Conservation (phyloP, 306 rosid species). For the Vicia villosa region DNA sequence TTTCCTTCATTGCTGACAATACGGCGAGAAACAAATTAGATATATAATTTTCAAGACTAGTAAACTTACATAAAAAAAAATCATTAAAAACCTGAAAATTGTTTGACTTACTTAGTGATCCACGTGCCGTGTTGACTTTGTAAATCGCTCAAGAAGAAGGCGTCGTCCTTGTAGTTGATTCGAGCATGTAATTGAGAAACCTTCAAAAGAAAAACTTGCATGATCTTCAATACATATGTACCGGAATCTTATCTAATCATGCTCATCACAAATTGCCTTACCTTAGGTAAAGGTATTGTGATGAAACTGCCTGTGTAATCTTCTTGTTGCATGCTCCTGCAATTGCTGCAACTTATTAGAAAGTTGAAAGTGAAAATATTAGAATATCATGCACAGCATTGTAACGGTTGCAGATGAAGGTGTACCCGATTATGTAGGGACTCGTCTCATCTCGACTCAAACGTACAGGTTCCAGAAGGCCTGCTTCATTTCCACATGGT, state of each 20-base stretch:
- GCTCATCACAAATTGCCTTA: slow-evolving; percentile 36
- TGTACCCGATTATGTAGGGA: slow-evolving; percentile 73
- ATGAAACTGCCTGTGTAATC: slow-evolving; percentile 52
- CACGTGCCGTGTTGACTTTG: slow-evolving; percentile 77
- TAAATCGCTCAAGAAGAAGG: slow-evolving; percentile 82
- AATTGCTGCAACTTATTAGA: slow-evolving; percentile 34
- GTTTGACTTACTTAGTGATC: slow-evolving; percentile 73
- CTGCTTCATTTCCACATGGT: slow-evolving; percentile 62
- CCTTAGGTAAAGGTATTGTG: slow-evolving; percentile 65
- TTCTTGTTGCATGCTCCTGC: slow-evolving; percentile 50
- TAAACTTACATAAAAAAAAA: background rate
- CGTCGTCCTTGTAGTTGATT: slow-evolving; percentile 69
- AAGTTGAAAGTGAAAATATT: background rate
- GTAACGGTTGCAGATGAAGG: background rate
- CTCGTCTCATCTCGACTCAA: slow-evolving; percentile 64
- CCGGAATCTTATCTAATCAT: background rate
- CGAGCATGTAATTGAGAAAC: slow-evolving; percentile 78
- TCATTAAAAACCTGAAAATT: background rate
- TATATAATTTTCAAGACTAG: background rate
- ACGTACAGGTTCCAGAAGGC: slow-evolving; percentile 52
- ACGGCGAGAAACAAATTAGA: slow-evolving; percentile 1
- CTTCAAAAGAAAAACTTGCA: slow-evolving; percentile 39
- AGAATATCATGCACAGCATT: background rate
- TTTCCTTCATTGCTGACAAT: slow-evolving; percentile 72
- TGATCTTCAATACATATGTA: slow-evolving; percentile 12